Evolutionary conservation across 139 green algal genomes (phyloP).

Genomic region (Chlamydomonas asymmetrica): DNA sequence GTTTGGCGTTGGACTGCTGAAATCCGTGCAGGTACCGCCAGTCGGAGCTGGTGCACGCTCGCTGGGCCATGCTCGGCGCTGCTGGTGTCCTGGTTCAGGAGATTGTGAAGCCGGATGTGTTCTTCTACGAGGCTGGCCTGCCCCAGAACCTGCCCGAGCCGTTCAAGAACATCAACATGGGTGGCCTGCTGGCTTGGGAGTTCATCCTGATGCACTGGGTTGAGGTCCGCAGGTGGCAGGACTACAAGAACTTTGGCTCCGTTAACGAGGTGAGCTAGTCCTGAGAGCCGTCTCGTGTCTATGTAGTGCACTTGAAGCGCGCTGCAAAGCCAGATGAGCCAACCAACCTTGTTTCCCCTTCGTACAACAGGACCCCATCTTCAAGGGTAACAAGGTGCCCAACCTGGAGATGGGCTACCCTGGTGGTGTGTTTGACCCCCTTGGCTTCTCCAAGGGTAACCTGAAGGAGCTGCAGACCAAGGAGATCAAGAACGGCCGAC

Average conservation of each 20-base stretch:
- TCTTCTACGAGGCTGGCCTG: conserved; percentile 72
- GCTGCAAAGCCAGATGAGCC: no score
- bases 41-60: conserved; percentile 71
- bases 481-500: conserved; percentile 87
- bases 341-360: no score
- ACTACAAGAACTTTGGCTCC: conserved; percentile 82
- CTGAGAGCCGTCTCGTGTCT: no score
- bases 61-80: conserved; percentile 72
- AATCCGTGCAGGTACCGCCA: conserved; percentile 67
- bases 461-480: conserved; percentile 74
- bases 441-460: conserved; percentile 77
- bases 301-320: no score
- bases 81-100: conserved; percentile 70
- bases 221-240: conserved; percentile 81
- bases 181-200: conserved; percentile 75
- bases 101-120: conserved; percentile 61
- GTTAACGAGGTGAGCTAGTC: conserved; percentile 51
- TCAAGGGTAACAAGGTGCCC: conserved; percentile 73
- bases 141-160: conserved; percentile 74
- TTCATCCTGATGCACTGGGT: conserved; percentile 83
- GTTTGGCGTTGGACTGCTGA: not conserved
- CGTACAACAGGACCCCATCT: conserved; percentile 56
- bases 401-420: conserved; percentile 74
- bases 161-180: conserved; percentile 75
- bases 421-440: conserved; percentile 83